A percentile compares a stretch with the other conserved stretches of the same genome.
These are phyloP conservation scores for Colletotrichum sp. DNA, from an alignment of 2,329 filamentous ascomycete species.

Conservation along the genomic window DNA sequence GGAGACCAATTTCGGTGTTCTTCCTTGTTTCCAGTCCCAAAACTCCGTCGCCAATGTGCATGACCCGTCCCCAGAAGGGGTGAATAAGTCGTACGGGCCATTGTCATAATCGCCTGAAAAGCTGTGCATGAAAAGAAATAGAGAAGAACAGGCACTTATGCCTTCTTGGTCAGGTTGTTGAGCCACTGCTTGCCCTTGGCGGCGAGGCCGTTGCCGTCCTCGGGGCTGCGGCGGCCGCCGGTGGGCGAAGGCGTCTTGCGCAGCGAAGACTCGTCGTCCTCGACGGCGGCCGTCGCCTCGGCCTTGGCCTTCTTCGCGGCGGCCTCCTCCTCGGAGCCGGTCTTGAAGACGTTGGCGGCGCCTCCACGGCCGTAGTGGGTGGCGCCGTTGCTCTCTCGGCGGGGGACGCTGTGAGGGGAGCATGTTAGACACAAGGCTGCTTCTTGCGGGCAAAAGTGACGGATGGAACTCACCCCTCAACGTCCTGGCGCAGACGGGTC, in stretches of 20 bases:
- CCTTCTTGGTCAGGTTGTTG: slow-evolving; percentile 56
- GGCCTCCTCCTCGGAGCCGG: slow-evolving; percentile 45
- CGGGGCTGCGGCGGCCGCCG: slow-evolving; percentile 10
- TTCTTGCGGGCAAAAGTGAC: not conserved
- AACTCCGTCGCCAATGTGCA: not conserved
- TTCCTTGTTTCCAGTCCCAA: not conserved
- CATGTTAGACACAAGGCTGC: slow-evolving; percentile 16
- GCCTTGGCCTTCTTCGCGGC: slow-evolving; percentile 27
- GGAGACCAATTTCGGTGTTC: not conserved
- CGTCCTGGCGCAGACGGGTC: slow-evolving; percentile 83
- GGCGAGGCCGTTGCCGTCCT: slow-evolving; percentile 33
- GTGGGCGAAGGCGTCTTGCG: slow-evolving; percentile 20
- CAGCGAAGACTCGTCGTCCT: slow-evolving; percentile 29
- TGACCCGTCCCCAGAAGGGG: not conserved
- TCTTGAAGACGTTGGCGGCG: slow-evolving; percentile 71
- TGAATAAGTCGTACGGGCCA: not conserved
- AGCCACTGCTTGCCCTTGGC: slow-evolving; percentile 55
- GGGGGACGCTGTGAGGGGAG: slow-evolving; percentile 47
- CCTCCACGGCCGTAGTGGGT: slow-evolving; percentile 77
- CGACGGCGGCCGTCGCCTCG: slow-evolving; percentile 35
- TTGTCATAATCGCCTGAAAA: not conserved
- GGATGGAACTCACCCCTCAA: slow-evolving; percentile 64
- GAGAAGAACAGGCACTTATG: slow-evolving; percentile 25
- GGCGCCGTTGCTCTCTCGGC: slow-evolving; percentile 61
- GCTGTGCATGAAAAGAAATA: not conserved